These are phyloP conservation scores for Fagopyrum esculentum DNA, from an alignment of 148 eudicot genomes.

Conservation along the genomic window DNA sequence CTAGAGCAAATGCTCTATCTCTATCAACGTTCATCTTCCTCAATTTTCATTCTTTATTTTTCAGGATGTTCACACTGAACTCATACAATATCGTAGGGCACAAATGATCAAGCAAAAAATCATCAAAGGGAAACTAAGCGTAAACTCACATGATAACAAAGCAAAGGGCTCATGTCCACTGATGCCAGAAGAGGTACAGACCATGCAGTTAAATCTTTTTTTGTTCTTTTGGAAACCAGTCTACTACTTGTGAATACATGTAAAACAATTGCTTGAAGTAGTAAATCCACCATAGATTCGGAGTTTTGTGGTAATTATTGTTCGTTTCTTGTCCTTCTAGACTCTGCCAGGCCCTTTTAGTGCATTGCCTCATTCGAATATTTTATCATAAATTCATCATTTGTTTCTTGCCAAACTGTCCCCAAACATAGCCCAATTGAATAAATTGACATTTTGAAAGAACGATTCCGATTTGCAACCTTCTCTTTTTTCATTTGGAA, in stretches of 20 bases:
- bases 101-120: conserved; percentile 82
- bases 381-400: not conserved
- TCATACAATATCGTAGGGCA: conserved; percentile 72
- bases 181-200: conserved; percentile 91
- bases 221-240: not conserved
- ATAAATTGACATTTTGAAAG: not conserved
- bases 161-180: conserved; percentile 81
- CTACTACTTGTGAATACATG: not conserved
- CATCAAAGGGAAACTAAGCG: conserved; percentile 49
- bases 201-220: not conserved
- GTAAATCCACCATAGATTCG: not conserved
- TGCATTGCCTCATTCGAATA: not conserved
- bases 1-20: not conserved
- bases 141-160: conserved; percentile 66
- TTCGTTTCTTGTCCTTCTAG: not conserved
- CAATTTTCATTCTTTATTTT: conserved; percentile 7
- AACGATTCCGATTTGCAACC: not conserved
- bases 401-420: not conserved
- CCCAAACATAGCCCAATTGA: not conserved
- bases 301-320: not conserved
- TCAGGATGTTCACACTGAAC: conserved; percentile 95
- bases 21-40: not conserved
- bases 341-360: not conserved
- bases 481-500: not conserved
- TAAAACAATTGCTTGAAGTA: not conserved